Conservation (phyloP, 2,329 filamentous ascomycete species). For the Ophiostoma himal-ulmi region DNA sequence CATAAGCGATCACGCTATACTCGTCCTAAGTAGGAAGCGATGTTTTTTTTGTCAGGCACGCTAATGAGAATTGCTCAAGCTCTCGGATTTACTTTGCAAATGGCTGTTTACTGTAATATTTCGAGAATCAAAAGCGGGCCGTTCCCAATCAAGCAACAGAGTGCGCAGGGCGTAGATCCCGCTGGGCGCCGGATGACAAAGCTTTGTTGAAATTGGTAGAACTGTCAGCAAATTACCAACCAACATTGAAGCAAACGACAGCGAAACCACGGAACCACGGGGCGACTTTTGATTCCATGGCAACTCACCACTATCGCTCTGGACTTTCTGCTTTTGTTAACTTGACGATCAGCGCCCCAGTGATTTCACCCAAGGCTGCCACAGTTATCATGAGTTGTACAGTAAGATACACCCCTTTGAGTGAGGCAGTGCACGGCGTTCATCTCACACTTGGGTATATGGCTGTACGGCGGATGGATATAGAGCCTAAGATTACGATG, state of each 20-base stretch:
- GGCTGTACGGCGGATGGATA: background rate
- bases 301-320: too few species aligned
- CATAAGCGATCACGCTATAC: too few species aligned
- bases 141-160: background rate
- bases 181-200: background rate
- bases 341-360: background rate
- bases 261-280: background rate
- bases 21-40: too few species aligned
- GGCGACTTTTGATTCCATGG: too few species aligned
- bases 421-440: conserved; percentile 1
- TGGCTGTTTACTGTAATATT: too few species aligned
- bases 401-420: background rate
- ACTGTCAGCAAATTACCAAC: background rate
- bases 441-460: background rate
- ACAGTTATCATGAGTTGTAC: background rate
- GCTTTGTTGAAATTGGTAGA: background rate
- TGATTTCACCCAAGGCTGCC: background rate
- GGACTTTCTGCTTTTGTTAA: background rate
- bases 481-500: background rate
- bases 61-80: too few species aligned
- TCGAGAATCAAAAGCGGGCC: background rate
- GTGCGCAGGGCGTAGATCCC: background rate
- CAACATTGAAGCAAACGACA: background rate
- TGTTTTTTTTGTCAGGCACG: too few species aligned
- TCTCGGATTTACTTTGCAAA: too few species aligned